Evolutionary conservation across 148 eudicot genomes (phyloP), one percentile per base, ranked within the genome.

Genomic region (Pharnaceum exiguum): DNA sequence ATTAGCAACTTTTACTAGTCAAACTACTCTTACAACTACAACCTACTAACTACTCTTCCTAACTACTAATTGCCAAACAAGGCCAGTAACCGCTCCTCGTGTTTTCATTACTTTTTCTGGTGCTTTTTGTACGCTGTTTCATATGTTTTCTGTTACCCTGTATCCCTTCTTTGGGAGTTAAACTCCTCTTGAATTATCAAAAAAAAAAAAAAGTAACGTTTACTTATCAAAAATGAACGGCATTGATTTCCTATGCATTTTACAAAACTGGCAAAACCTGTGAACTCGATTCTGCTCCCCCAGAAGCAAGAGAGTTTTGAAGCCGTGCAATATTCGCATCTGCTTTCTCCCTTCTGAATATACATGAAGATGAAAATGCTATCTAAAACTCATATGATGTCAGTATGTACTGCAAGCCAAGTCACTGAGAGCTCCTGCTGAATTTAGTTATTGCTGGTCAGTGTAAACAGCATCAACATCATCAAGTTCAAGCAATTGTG

Each of bases 391-490:
- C 23, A 11, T 19, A 5, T 2, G 23, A 27, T 16, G 11, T 10
- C 24, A 37, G 29, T 10, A 21, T 25, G 29, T 17, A 4, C 18
- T 15, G 19, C 18, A 36, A 22, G 29, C 39, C 21, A 33, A 28
- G 40, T 21, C 21, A 16, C 38, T 52, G 7, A 23, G 46, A 55
- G 22, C 21, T 54, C 24, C 8, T 18, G 3, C 25, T 33, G 36
- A 39, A 7, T 33, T 12, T 23, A 18, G 37, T 83, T 75, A 87
- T 64, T 66, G 80, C 66, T 93, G 99, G 66, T 93, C 99, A 10
- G 87, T 78, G 70, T 81, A 89, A 30, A 93, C 96, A 53, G 91
- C 96, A 69, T 93, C 99, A 32, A 93, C 99, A 38, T 93, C 99
- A 45, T 93, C 95, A 17, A 94, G 96, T 55, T 94, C 99, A 27